These are phyloP conservation scores for Parasarocladium wereldwijsianum DNA, from an alignment of 2,329 filamentous ascomycete species.

Conservation along the genomic window DNA sequence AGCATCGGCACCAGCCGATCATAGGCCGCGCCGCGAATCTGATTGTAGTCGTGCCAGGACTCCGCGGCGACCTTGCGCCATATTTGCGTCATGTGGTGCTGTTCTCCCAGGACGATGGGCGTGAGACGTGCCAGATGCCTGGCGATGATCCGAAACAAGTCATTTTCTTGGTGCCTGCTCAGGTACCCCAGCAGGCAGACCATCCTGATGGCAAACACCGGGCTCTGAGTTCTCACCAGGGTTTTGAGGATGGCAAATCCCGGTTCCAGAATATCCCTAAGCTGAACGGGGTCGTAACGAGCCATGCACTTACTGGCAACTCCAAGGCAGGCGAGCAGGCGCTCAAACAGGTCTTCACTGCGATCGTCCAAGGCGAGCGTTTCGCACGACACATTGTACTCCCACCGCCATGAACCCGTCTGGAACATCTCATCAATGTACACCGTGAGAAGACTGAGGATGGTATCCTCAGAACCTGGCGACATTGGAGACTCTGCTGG, in stretches of 20 bases:
- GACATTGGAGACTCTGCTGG: too few relatives aligned
- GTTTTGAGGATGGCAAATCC: conserved; percentile 20
- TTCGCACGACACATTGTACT: conserved; percentile 16
- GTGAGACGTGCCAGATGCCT: conserved; percentile 16
- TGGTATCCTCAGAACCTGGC: too few relatives aligned
- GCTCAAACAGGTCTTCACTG: conserved; percentile 20
- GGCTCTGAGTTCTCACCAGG: conserved; percentile 17
- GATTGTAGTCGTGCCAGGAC: conserved; percentile 18
- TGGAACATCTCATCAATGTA: conserved; percentile 17
- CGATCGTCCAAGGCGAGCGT: conserved; percentile 12
- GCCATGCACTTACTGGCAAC: conserved; percentile 19
- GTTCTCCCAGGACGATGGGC: conserved; percentile 14
- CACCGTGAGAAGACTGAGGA: conserved; percentile 14
- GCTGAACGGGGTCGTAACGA: conserved; percentile 16
- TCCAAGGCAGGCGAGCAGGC: conserved; percentile 18
- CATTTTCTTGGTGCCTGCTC: conserved; percentile 16
- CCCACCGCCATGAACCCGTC: conserved; percentile 14
- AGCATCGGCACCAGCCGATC: conserved; percentile 15
- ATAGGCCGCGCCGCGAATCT: conserved; percentile 17
- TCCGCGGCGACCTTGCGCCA: conserved; percentile 16
- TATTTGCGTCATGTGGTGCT: conserved; percentile 16
- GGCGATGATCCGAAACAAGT: conserved; percentile 17
- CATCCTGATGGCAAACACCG: conserved; percentile 17
- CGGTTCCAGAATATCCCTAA: conserved; percentile 16
- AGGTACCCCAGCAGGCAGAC: conserved; percentile 21